phyloP scores from a whole-genome alignment of 805 yeast genomes.

The Candida ulmi region DNA sequence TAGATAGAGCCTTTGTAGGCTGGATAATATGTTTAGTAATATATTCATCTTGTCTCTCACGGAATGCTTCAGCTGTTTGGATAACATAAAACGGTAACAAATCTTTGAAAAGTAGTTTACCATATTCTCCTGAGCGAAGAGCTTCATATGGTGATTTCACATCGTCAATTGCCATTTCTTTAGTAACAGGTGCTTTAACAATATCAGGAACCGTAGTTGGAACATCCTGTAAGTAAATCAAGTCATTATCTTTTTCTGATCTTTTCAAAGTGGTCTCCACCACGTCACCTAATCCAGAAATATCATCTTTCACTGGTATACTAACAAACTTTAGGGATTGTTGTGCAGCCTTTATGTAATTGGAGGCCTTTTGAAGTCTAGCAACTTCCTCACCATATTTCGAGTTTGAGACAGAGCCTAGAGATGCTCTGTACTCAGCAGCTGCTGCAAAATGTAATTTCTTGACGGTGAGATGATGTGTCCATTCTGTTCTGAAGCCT shows the following conservation, averaged over 20 bases:
- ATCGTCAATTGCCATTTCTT: slow-evolving; percentile 34
- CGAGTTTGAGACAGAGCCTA: slow-evolving; percentile 38
- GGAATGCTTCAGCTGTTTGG: slow-evolving; percentile 61
- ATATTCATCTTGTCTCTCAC: slow-evolving; percentile 56
- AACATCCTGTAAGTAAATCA: slow-evolving; percentile 64
- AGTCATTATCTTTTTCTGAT: slow-evolving; percentile 75
- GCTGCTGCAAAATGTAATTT: slow-evolving; percentile 64
- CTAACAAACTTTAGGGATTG: slow-evolving; percentile 36
- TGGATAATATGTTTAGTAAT: slow-evolving; percentile 37
- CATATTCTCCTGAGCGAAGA: slow-evolving; percentile 16
- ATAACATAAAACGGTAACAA: slow-evolving; percentile 63
- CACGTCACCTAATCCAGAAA: slow-evolving; percentile 41
- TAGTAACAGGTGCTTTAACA: slow-evolving; percentile 51
- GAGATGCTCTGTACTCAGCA: slow-evolving; percentile 58
- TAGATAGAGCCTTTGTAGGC: slow-evolving; percentile 45
- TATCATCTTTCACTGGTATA: slow-evolving; percentile 43
- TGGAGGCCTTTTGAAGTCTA: slow-evolving; percentile 39
- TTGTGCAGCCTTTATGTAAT: slow-evolving; percentile 30
- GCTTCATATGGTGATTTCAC: slow-evolving; percentile 27
- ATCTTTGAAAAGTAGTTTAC: slow-evolving; percentile 42
- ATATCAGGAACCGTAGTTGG: slow-evolving; percentile 46
- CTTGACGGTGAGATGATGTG: slow-evolving; percentile 54
- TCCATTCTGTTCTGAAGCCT: slow-evolving; percentile 58
- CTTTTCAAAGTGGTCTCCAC: slow-evolving; percentile 40
- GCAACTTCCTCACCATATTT: slow-evolving; percentile 72